Evolutionary conservation across 768 basidiomycete genomes (phyloP).

Genomic region (Leccinum barrowsii): DNA sequence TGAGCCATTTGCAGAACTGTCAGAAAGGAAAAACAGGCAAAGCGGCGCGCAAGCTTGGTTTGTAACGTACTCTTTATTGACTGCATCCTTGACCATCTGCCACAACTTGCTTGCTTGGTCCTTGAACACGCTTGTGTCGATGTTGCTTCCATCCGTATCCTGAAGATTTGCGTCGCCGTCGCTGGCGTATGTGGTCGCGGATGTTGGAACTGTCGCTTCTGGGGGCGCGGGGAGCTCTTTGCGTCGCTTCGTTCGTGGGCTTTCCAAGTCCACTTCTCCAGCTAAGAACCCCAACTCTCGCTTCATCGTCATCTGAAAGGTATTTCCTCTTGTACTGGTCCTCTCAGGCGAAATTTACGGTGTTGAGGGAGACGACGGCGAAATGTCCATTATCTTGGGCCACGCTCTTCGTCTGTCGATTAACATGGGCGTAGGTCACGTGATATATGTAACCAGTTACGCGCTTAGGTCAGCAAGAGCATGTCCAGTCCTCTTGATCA

Average conservation of each 20-base stretch:
- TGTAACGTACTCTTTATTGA: slow-evolving; percentile 83
- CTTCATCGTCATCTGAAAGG: slow-evolving; percentile 43
- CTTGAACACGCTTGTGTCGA: slow-evolving; percentile 41
- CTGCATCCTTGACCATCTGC: slow-evolving; percentile 77
- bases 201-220: slow-evolving; percentile 39
- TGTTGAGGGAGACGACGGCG: slow-evolving; percentile 26
- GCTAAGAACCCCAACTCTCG: slow-evolving; percentile 43
- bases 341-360: slow-evolving; percentile 27
- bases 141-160: slow-evolving; percentile 19
- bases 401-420: slow-evolving; percentile 14
- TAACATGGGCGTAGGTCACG: slow-evolving; percentile 26
- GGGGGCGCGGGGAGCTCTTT: slow-evolving; percentile 38
- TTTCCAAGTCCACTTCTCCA: slow-evolving; percentile 40
- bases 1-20: slow-evolving; percentile 32
- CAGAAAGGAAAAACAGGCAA: slow-evolving; percentile 43
- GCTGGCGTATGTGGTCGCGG: slow-evolving; percentile 31
- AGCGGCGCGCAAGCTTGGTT: slow-evolving; percentile 35
- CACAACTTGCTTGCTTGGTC: slow-evolving; percentile 71
- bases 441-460: slow-evolving; percentile 14
- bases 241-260: slow-evolving; percentile 50
- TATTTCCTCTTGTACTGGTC: slow-evolving; percentile 10
- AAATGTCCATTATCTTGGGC: slow-evolving; percentile 34
- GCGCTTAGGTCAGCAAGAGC: neutral
- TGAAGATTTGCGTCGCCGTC: slow-evolving; percentile 21
- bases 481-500: no score